Evolutionary conservation across 257 asterid genomes (phyloP).

Genomic region (Solanum chmielewskii): DNA sequence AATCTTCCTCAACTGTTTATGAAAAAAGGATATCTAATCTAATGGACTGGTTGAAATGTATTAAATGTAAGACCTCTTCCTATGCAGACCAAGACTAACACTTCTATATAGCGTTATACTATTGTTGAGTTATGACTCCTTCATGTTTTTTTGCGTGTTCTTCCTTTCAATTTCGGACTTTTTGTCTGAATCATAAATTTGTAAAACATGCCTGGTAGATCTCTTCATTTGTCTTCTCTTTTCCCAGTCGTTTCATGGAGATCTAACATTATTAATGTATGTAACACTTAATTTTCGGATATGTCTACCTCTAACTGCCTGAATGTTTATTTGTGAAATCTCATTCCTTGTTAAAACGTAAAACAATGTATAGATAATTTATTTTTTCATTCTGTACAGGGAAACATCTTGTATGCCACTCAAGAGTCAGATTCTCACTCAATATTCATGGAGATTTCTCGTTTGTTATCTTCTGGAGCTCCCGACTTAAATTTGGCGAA

Average conservation of each 20-base stretch:
- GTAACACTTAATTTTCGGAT: background rate
- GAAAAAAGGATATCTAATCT: background rate
- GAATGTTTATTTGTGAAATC: background rate
- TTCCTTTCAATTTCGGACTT: background rate
- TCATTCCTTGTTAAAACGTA: background rate
- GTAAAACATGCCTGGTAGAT: background rate
- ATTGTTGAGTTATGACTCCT: background rate
- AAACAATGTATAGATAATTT: background rate
- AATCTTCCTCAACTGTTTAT: background rate
- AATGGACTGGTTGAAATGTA: background rate
- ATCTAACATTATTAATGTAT: background rate
- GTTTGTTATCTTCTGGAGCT: conserved; percentile 41
- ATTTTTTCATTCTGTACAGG: conserved; percentile 29
- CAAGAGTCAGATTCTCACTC: conserved; percentile 59
- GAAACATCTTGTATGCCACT: conserved; percentile 47
- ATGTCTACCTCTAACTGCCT: background rate
- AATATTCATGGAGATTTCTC: conserved; percentile 64
- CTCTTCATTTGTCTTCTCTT: background rate
- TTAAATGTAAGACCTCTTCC: background rate
- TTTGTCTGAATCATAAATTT: background rate
- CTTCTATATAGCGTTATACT: background rate
- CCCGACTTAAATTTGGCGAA: conserved; percentile 75
- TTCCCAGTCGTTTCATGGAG: background rate
- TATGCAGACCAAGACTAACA: background rate
- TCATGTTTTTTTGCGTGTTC: background rate